These are phyloP conservation scores for Clavispora phyllophila DNA, from an alignment of 805 yeast genomes.

Conservation along the genomic window DNA sequence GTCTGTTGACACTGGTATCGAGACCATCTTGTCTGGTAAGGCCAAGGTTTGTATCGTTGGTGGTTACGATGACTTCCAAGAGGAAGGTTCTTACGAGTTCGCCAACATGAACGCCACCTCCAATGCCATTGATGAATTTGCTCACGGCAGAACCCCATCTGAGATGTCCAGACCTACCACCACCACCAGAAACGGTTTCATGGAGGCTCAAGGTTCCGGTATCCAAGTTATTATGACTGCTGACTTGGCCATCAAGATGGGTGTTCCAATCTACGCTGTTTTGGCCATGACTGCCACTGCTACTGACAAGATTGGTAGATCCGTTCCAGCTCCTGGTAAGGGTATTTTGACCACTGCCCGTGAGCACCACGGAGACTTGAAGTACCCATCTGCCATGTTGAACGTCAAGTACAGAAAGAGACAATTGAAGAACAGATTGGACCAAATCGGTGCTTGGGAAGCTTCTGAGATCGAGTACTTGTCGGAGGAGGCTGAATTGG, in stretches of 20 bases:
- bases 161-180: conserved; percentile 99
- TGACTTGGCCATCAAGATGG: conserved; percentile 91
- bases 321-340: conserved; percentile 99
- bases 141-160: conserved; percentile 93
- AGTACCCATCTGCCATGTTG: conserved; percentile 74
- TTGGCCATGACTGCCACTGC: conserved; percentile 95
- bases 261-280: conserved; percentile 97
- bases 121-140: conserved; percentile 80
- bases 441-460: conserved; percentile 78
- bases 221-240: conserved; percentile 95
- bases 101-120: conserved; percentile 99
- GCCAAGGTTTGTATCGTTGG: conserved; percentile 97
- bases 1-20: conserved; percentile 94
- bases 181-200: conserved; percentile 92
- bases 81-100: conserved; percentile 96
- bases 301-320: conserved; percentile 96
- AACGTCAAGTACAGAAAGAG: conserved; percentile 91
- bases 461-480: conserved; percentile 71
- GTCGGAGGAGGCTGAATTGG: conserved; percentile 62
- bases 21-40: conserved; percentile 86
- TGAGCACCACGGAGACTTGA: conserved; percentile 78
- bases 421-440: conserved; percentile 75
- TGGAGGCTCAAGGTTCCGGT: conserved; percentile 99
- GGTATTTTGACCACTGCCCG: conserved; percentile 98
- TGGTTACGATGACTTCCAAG: conserved; percentile 99